These are phyloP conservation scores for Yamadazyma dendronema DNA, from an alignment of 1,139 yeast species.

Conservation along the genomic window DNA sequence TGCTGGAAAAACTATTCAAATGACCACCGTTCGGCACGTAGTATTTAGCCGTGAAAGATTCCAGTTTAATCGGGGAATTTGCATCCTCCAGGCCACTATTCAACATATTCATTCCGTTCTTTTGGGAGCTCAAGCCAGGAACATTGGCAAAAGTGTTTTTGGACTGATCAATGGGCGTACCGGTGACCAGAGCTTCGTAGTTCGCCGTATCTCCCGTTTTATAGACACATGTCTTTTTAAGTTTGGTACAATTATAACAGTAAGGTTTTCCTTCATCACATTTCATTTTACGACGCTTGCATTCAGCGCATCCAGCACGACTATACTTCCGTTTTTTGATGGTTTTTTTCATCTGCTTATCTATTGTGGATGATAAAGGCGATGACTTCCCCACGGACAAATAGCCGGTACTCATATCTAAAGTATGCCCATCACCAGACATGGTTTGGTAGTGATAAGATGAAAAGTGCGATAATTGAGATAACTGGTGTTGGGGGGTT, in stretches of 20 bases:
- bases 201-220: background rate
- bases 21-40: conserved; percentile 15
- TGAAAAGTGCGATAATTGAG: background rate
- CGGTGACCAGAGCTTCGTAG: background rate
- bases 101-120: too few species aligned
- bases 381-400: background rate
- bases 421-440: background rate
- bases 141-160: too few species aligned
- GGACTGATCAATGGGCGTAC: too few species aligned
- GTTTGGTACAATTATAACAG: conserved; percentile 44
- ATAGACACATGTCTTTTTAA: conserved; percentile 50
- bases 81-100: too few species aligned
- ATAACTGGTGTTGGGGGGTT: background rate
- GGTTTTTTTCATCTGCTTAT: conserved; percentile 1
- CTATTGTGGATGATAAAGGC: background rate
- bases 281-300: conserved; percentile 61
- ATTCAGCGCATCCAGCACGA: conserved; percentile 61
- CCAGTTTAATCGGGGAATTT: background rate
- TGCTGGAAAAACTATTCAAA: conserved; percentile 11
- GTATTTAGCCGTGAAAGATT: conserved; percentile 11
- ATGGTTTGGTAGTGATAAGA: background rate
- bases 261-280: conserved; percentile 35
- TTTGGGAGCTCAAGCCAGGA: too few species aligned
- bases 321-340: conserved; percentile 50
- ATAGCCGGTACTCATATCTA: background rate